Base-by-base conservation (phyloP, 805 yeast species). In the Yamadazyma phyllophila region DNA sequence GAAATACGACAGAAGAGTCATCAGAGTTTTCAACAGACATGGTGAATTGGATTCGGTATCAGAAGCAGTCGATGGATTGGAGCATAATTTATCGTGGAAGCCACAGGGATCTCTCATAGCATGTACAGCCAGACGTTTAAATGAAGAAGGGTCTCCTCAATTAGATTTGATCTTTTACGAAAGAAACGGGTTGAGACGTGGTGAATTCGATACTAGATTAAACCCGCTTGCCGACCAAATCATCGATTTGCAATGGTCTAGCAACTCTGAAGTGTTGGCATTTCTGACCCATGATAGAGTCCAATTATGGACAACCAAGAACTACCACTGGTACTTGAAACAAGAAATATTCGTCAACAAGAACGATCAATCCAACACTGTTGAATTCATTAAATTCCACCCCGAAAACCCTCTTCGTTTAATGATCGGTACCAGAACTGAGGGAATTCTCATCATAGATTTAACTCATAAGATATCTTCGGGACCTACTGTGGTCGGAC, bases 291-390 rank as follows among this genome's bases (percentile, higher is more conserved):
- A 65, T 1, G 75, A 82, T 54, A 69, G 79, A 12, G 76, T 94
- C n/a, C 95, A 86, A 60, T 65, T 94, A 17, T 94, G 97, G 97
- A 83, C 95, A 1, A 74, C 87, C 3, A 90, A 88, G 60, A 94
- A 94, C 64, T 94, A 91, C 65, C 95, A 91, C 60, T 94, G 99
- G 99, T 90, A 87, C 64, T 73, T 91, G 55, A 94, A 94, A 59
- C 95, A 87, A 63, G 95, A 86, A 57, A 65, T 91, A 2, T 55
- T 56, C 45, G 61, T 71, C 8, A 51, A 56, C 27, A 26, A 42
- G 6, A 48, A 46, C 2, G 61, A 58, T 17, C 65, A 61, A 31
- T 51, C 55, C 2, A 61, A 63, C 37, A 58, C 63, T 31, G 64
- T 78, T 17, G 14, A 52, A 4, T 82, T 75, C 56, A 68, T 78